A percentile compares a stretch with the other conserved stretches of the same genome.
These are phyloP conservation scores for Corrigiola litoralis DNA, from an alignment of 179 eudicot species.

Conservation along the genomic window DNA sequence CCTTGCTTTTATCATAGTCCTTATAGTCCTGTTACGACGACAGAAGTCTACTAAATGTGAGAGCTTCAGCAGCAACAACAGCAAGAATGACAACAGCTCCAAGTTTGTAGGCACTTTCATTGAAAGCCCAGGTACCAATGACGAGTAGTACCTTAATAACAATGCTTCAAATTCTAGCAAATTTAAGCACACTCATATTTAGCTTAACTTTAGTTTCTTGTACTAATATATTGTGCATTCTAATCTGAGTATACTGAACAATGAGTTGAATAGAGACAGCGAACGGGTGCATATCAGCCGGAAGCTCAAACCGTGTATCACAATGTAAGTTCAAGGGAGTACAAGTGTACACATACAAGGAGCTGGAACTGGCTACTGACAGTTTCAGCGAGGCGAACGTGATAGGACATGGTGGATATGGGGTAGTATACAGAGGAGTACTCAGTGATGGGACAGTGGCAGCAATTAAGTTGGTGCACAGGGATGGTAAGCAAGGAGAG, in stretches of 20 bases:
- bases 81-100: constrained; percentile 36
- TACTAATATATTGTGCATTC: not conserved
- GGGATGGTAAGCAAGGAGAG: constrained; percentile 76
- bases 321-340: constrained; percentile 47
- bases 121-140: constrained; percentile 56
- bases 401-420: constrained; percentile 70
- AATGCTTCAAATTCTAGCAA: too few species aligned
- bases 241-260: constrained; percentile 3
- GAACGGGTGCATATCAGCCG: constrained; percentile 51
- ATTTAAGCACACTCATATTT: too few species aligned
- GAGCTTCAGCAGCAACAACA: constrained; percentile 17
- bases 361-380: constrained; percentile 77
- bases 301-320: constrained; percentile 30
- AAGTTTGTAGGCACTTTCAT: constrained; percentile 47
- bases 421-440: constrained; percentile 71
- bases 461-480: constrained; percentile 66
- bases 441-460: constrained; percentile 65
- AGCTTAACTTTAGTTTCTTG: too few species aligned
- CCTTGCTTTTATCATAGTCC: constrained; percentile 37
- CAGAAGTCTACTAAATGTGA: constrained; percentile 31
- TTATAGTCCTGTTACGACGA: constrained; percentile 55
- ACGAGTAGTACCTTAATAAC: not conserved
- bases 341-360: constrained; percentile 84
- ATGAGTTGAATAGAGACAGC: constrained; percentile 31
- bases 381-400: constrained; percentile 57